phyloP scores from a whole-genome alignment of 2,329 filamentous ascomycete genomes.

The Penicillium sp. region DNA sequence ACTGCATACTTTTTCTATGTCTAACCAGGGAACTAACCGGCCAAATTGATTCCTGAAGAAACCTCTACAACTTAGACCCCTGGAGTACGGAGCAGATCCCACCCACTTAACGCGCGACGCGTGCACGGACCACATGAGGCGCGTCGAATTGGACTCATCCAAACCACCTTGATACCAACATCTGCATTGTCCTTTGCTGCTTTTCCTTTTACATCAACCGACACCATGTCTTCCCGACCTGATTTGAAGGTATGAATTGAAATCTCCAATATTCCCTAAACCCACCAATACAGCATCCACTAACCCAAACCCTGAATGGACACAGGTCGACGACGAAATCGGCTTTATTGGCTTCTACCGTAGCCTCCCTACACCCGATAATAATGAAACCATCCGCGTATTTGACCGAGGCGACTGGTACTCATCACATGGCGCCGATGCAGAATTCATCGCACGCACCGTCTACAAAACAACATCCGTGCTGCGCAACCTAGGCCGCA shows the following conservation, averaged over 20 bases:
- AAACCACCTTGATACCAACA: conserved; percentile 10
- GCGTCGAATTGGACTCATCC: conserved; percentile 24
- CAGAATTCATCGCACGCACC: conserved; percentile 53
- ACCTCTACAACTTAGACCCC: neutral
- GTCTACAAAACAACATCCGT: conserved; percentile 98
- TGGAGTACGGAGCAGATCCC: neutral
- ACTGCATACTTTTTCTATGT: too few species aligned
- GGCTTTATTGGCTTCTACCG: conserved; percentile 98
- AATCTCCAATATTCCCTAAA: neutral
- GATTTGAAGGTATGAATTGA: conserved; percentile 61
- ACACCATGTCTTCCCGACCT: conserved; percentile 66
- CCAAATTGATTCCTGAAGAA: neutral
- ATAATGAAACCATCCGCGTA: conserved; percentile 69
- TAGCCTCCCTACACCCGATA: conserved; percentile 67
- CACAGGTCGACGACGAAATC: conserved; percentile 87
- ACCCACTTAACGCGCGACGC: conserved; percentile 32
- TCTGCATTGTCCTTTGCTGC: conserved; percentile 6
- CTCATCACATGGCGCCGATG: conserved; percentile 58
- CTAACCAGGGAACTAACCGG: neutral
- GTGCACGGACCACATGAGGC: conserved; percentile 30
- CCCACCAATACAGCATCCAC: neutral
- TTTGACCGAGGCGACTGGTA: conserved; percentile 96
- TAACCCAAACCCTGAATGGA: conserved; percentile 7
- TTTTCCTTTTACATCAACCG: conserved; percentile 13
- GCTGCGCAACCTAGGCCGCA: conserved; percentile 80